phyloP scores from a whole-genome alignment of 2,329 filamentous ascomycete genomes.

The Aureobasidium pullulans region DNA sequence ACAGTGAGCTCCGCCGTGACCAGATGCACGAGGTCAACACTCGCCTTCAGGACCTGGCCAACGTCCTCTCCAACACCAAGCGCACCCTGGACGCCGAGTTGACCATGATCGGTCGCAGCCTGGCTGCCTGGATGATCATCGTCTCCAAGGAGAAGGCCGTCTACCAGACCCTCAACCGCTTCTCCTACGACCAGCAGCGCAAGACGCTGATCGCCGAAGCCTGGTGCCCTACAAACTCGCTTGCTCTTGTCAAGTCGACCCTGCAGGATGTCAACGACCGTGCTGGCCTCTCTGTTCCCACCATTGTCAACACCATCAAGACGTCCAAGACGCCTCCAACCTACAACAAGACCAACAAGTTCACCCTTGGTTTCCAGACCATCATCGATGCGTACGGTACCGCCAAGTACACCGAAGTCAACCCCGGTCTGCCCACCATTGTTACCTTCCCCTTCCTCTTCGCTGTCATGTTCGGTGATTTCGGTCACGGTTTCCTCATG shows the following conservation, averaged over 20 bases:
- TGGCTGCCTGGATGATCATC: conserved; percentile 95
- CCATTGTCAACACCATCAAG: conserved; percentile 95
- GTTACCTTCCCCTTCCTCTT: conserved; percentile 99
- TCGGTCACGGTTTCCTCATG: conserved; percentile 91
- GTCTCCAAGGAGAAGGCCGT: conserved; percentile 98
- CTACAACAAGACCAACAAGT: conserved; percentile 96
- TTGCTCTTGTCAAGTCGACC: conserved; percentile 83
- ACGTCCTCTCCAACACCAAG: conserved; percentile 91
- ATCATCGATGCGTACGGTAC: conserved; percentile 99
- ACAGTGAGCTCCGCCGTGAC: conserved; percentile 87
- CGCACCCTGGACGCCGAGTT: conserved; percentile 88
- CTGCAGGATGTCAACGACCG: conserved; percentile 95
- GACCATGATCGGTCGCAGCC: conserved; percentile 81
- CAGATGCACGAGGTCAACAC: conserved; percentile 98
- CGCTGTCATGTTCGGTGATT: conserved; percentile 99
- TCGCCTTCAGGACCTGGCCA: conserved; percentile 81
- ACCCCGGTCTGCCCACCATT: conserved; percentile 89
- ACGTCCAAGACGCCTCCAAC: conserved; percentile 97
- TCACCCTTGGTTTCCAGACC: conserved; percentile 95
- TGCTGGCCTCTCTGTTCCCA: conserved; percentile 91
- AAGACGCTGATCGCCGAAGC: conserved; percentile 97
- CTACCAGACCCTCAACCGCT: conserved; percentile 89
- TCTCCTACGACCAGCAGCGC: conserved; percentile 91
- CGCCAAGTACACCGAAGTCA: conserved; percentile 94
- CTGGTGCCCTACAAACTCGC: conserved; percentile 89